Percentiles rank a stretch among this genome's conserved stretches.
phyloP scores from a whole-genome alignment of 2,329 filamentous ascomycete species.

The Diaporthe sp. region DNA sequence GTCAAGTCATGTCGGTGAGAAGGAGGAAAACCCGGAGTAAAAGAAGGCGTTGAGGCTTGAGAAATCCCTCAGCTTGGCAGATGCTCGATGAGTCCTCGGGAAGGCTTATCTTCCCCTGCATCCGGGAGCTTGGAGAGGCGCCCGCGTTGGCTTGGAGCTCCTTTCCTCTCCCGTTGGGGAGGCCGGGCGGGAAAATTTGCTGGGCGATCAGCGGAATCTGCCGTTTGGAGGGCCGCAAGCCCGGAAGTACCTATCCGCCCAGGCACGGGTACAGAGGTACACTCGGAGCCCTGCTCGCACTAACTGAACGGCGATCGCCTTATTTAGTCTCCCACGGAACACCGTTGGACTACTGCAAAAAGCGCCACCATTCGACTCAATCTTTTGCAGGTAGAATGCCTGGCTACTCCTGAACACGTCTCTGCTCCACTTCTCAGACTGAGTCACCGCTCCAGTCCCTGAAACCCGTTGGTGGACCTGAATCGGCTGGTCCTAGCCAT shows the following conservation, averaged over 20 bases:
- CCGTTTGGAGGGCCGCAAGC: slow-evolving; percentile 10
- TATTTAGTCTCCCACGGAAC: background rate
- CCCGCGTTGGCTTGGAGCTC: background rate
- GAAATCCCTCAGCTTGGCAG: slow-evolving; percentile 32
- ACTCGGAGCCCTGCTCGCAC: background rate
- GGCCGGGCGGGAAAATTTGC: slow-evolving; percentile 16
- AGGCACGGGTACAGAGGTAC: background rate
- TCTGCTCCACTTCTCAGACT: slow-evolving; percentile 6
- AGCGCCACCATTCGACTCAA: background rate
- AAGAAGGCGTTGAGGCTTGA: slow-evolving; percentile 3
- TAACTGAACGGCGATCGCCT: slow-evolving; percentile 20
- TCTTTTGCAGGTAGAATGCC: background rate
- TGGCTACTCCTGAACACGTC: background rate
- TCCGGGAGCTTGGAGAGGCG: slow-evolving; percentile 17
- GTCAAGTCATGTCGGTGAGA: slow-evolving; percentile 6
- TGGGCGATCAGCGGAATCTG: slow-evolving; percentile 28
- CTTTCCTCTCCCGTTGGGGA: slow-evolving; percentile 17
- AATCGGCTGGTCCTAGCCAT: background rate
- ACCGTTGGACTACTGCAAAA: background rate
- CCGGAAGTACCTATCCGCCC: background rate
- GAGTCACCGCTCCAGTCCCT: slow-evolving; percentile 7
- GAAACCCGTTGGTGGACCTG: background rate
- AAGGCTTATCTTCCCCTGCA: slow-evolving; percentile 18
- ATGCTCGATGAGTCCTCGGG: background rate
- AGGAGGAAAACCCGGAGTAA: background rate